phyloP scores from a whole-genome alignment of 345 rosid genomes.

The Trapa incisa region DNA sequence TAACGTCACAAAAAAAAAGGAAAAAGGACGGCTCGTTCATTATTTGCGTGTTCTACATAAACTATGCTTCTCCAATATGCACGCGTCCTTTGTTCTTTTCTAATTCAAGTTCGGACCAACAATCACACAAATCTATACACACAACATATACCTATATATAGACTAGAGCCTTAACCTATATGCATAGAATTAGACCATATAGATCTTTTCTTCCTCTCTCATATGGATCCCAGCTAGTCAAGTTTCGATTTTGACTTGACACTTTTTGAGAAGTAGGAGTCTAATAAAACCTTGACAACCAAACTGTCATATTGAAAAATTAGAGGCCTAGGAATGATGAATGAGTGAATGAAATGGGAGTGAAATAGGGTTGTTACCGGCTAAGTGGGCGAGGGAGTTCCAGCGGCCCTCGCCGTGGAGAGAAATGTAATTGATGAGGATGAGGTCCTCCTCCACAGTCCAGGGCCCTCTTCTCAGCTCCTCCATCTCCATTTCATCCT shows the following conservation, averaged over 20 bases:
- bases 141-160: background rate
- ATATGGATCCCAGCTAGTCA: too few species aligned
- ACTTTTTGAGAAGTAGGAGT: too few species aligned
- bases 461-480: constrained; percentile 82
- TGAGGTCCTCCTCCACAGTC: constrained; percentile 80
- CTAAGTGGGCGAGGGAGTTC: constrained; percentile 75
- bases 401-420: constrained; percentile 86
- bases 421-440: constrained; percentile 72
- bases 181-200: too few species aligned
- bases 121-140: background rate
- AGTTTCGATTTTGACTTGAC: too few species aligned
- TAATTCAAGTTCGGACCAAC: background rate
- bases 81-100: constrained; percentile 1
- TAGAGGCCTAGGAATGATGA: background rate
- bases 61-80: background rate
- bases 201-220: too few species aligned
- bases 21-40: background rate
- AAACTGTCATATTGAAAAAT: too few species aligned
- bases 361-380: constrained; percentile 31
- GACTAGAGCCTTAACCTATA: background rate
- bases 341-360: background rate
- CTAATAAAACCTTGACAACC: too few species aligned
- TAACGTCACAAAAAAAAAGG: background rate
- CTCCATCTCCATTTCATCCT: constrained; percentile 35
- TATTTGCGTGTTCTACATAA: background rate